Percentiles rank a stretch among this genome's conserved stretches.
Evolutionary conservation across 2,329 filamentous ascomycete genomes (phyloP).

Genomic region (Fusarium sp.): DNA sequence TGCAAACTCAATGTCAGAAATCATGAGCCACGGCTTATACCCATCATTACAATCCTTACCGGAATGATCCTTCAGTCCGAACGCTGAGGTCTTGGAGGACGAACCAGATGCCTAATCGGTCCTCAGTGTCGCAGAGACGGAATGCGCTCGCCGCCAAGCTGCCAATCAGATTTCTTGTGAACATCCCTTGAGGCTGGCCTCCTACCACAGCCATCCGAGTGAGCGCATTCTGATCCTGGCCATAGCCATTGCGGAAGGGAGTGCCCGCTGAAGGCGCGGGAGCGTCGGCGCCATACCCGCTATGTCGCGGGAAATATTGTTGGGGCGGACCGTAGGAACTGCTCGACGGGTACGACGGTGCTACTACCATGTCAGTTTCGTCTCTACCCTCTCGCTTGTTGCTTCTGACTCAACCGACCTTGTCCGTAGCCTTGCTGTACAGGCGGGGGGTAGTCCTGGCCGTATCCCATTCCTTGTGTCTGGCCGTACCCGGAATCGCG

Average conservation of each 20-base stretch:
- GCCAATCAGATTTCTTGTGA: conserved; percentile 93
- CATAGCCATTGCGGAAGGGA: conserved; percentile 47
- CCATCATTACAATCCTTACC: conserved; percentile 62
- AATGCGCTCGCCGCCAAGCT: conserved; percentile 91
- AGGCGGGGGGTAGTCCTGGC: conserved; percentile 49
- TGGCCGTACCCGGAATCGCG: conserved; percentile 51
- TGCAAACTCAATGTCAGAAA: conserved; percentile 47
- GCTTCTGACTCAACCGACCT: conserved; percentile 42
- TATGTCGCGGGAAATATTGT: conserved; percentile 52
- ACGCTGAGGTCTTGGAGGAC: conserved; percentile 95
- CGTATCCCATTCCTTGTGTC: conserved; percentile 47
- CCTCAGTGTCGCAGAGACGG: conserved; percentile 79
- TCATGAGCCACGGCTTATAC: background rate
- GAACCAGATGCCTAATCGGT: conserved; percentile 94
- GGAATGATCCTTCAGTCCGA: conserved; percentile 88
- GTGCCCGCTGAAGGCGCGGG: conserved; percentile 43
- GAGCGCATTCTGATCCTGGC: conserved; percentile 47
- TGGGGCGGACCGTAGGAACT: conserved; percentile 52
- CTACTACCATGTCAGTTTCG: conserved; percentile 28
- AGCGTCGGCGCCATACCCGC: conserved; percentile 47
- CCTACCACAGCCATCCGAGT: conserved; percentile 54
- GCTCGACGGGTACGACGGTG: conserved; percentile 47
- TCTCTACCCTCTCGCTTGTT: background rate
- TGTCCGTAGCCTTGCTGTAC: conserved; percentile 47
- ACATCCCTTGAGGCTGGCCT: conserved; percentile 79